Conservation (phyloP, 129 eudicot species). For the Lactuca sativa region DNA sequence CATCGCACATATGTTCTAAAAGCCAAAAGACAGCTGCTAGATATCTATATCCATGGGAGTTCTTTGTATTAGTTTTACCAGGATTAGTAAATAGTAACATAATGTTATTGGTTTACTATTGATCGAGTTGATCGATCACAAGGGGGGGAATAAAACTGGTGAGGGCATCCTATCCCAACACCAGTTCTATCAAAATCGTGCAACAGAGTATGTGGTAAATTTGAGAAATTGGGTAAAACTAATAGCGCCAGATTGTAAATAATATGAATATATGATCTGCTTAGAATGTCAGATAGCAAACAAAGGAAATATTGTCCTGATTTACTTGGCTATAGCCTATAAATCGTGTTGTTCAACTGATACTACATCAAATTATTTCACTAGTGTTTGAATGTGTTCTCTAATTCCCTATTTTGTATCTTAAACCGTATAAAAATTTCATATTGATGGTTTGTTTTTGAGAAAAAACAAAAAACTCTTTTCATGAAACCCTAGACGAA, state of each 20-base stretch:
- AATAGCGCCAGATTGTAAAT: background rate
- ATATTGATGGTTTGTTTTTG: background rate
- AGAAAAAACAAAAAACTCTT: background rate
- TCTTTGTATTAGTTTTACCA: constrained; percentile 5
- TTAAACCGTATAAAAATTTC: background rate
- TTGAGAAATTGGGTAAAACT: background rate
- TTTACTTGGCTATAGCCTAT: background rate
- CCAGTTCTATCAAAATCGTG: too few relatives aligned
- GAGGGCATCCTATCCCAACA: background rate
- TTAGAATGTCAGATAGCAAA: constrained; percentile 2
- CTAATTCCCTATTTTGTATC: background rate
- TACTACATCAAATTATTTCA: background rate
- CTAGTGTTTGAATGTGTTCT: constrained; percentile 4
- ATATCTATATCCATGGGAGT: background rate
- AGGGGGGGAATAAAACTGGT: background rate
- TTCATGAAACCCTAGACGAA: constrained; percentile 21
- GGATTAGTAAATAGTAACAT: constrained; percentile 7
- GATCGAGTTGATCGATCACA: background rate
- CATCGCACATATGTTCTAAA: background rate
- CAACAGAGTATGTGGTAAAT: background rate
- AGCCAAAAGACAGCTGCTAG: constrained; percentile 23
- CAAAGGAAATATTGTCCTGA: constrained; percentile 11
- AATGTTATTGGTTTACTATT: background rate
- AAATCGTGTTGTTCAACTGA: background rate
- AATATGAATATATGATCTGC: background rate